Evolutionary conservation across 805 yeast genomes (phyloP).

Genomic region (Starmerella ratchasimensis): DNA sequence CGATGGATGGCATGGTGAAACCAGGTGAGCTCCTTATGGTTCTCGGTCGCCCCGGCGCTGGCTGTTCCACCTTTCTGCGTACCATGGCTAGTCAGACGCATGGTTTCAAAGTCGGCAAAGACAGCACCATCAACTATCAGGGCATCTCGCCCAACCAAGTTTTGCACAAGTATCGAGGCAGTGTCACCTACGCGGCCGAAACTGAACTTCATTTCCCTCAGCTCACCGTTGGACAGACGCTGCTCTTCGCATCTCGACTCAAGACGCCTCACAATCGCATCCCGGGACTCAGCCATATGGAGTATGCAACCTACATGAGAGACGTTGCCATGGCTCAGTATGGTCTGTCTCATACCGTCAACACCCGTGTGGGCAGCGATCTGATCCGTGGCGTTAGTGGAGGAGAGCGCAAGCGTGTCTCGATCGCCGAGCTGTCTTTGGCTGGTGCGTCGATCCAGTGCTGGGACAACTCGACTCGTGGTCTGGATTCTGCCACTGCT

Average conservation of each 20-base stretch:
- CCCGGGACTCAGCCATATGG: slow-evolving; percentile 33
- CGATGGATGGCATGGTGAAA: slow-evolving; percentile 31
- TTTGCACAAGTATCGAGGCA: slow-evolving; percentile 43
- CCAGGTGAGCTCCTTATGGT: slow-evolving; percentile 62
- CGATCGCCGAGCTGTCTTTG: slow-evolving; percentile 64
- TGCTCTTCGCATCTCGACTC: slow-evolving; percentile 54
- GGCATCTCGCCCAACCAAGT: slow-evolving; percentile 48
- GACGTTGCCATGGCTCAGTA: slow-evolving; percentile 41
- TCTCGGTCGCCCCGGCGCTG: slow-evolving; percentile 66
- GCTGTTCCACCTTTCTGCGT: slow-evolving; percentile 58
- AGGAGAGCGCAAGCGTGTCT: slow-evolving; percentile 76
- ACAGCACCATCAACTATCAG: slow-evolving; percentile 42
- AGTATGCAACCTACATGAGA: slow-evolving; percentile 36
- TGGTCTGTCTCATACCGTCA: slow-evolving; percentile 46
- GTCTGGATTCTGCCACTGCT: slow-evolving; percentile 75
- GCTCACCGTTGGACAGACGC: slow-evolving; percentile 59
- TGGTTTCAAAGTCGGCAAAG: slow-evolving; percentile 36
- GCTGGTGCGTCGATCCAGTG: slow-evolving; percentile 51
- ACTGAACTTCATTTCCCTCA: slow-evolving; percentile 66
- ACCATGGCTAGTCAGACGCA: slow-evolving; percentile 47
- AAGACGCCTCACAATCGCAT: slow-evolving; percentile 48
- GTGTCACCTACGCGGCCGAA: slow-evolving; percentile 30
- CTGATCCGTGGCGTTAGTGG: slow-evolving; percentile 65
- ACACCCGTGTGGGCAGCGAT: slow-evolving; percentile 50
- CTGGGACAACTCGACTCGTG: slow-evolving; percentile 79